Evolutionary conservation across 352 stramenopile genomes (phyloP).

Genomic region (Phytophthora colocasiae): DNA sequence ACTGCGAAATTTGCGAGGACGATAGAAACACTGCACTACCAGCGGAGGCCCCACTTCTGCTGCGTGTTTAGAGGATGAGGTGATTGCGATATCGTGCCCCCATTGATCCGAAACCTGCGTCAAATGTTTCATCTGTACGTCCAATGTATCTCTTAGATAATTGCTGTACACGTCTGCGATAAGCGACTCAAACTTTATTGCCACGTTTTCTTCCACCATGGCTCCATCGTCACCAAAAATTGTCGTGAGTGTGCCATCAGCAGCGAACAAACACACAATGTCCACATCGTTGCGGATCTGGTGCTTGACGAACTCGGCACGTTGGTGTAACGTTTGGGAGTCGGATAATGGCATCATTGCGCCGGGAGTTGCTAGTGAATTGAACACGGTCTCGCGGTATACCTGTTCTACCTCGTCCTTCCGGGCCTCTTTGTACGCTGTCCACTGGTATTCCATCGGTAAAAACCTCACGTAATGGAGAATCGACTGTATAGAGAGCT

Average conservation of each 20-base stretch:
- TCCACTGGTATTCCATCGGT: constrained; percentile 66
- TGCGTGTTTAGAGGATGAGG: constrained; percentile 17
- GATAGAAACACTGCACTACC: constrained; percentile 47
- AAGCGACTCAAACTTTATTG: constrained; percentile 69
- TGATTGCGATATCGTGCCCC: constrained; percentile 54
- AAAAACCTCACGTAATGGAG: constrained; percentile 77
- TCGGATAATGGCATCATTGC: constrained; percentile 13
- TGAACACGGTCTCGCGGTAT: constrained; percentile 42
- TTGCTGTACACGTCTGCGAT: constrained; percentile 66
- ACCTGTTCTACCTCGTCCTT: constrained; percentile 63
- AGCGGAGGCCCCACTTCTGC: constrained; percentile 13
- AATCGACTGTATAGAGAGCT: constrained; percentile 58
- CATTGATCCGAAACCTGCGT: constrained; percentile 64
- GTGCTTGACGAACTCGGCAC: constrained; percentile 78
- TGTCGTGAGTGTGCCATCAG: constrained; percentile 67
- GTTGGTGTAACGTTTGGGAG: constrained; percentile 51
- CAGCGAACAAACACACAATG: constrained; percentile 71
- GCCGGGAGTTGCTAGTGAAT: constrained; percentile 11
- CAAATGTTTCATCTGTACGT: constrained; percentile 66
- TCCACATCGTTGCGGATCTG: constrained; percentile 78
- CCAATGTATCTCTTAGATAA: constrained; percentile 59
- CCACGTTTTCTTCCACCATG: constrained; percentile 55
- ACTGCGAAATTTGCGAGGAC: constrained; percentile 61
- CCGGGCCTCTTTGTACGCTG: constrained; percentile 65
- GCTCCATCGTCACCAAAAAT: constrained; percentile 75